Evolutionary conservation across 805 yeast species (phyloP).

Genomic region (Pichia nanzhaoensis): DNA sequence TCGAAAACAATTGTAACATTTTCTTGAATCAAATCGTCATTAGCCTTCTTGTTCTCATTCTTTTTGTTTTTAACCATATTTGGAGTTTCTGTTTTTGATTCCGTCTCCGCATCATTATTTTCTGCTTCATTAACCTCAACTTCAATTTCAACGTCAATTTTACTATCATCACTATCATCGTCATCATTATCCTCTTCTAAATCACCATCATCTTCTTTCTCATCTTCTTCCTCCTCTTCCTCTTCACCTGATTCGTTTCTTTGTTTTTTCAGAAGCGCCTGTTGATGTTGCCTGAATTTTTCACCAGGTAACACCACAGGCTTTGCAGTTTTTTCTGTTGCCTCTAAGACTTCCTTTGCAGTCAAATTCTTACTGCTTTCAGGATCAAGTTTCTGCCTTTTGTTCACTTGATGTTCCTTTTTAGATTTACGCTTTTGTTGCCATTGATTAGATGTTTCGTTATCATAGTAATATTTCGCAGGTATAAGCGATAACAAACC

Average conservation of each 20-base stretch:
- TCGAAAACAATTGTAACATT: constrained; percentile 47
- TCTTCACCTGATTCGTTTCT: constrained; percentile 21
- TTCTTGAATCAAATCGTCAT: constrained; percentile 11
- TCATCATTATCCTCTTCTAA: constrained; percentile 27
- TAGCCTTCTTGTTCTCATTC: neutral
- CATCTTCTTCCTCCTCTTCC: constrained; percentile 15
- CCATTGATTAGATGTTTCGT: constrained; percentile 87
- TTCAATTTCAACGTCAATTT: neutral
- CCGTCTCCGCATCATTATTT: neutral
- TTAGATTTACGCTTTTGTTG: constrained; percentile 71
- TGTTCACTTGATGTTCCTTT: constrained; percentile 52
- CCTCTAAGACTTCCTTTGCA: constrained; percentile 56
- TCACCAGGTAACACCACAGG: constrained; percentile 36
- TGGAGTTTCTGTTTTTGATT: too few species aligned
- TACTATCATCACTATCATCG: constrained; percentile 7
- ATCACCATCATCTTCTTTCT: constrained; percentile 8
- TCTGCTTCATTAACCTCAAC: too few species aligned
- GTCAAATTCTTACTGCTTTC: constrained; percentile 37
- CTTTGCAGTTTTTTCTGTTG: constrained; percentile 48
- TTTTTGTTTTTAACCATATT: too few species aligned
- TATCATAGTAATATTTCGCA: constrained; percentile 90
- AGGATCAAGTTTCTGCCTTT: constrained; percentile 73
- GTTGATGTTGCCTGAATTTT: constrained; percentile 10
- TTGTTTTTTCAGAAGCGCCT: constrained; percentile 9
- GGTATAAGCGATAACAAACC: constrained; percentile 88